Conservation (phyloP, 768 basidiomycete genomes). For the Podaxis rugospora region DNA sequence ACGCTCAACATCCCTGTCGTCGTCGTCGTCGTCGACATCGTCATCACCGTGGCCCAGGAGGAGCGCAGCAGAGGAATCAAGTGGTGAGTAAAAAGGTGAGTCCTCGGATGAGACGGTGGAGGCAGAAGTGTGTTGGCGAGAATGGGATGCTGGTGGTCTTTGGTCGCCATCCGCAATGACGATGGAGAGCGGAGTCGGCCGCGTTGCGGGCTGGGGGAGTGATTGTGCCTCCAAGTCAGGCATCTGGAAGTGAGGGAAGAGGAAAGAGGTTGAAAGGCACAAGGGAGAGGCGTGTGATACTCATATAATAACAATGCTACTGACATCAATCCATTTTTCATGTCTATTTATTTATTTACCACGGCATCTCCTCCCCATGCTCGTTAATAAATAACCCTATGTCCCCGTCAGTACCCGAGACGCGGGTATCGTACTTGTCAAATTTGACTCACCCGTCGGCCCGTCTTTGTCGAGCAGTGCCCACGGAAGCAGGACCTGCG, state of each 20-base stretch:
- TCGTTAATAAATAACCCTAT: constrained; percentile 29
- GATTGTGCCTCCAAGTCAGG: not conserved
- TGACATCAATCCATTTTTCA: not conserved
- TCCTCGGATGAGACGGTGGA: constrained; percentile 11
- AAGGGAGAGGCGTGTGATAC: not conserved
- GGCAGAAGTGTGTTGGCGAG: not conserved
- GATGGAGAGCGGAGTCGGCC: not conserved
- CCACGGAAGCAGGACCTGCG: constrained; percentile 33
- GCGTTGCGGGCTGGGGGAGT: not conserved
- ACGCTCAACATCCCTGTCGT: constrained; percentile 6
- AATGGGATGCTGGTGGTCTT: not conserved
- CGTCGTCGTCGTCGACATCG: constrained; percentile 33
- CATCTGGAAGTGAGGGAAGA: not conserved
- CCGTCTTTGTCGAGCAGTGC: constrained; percentile 34
- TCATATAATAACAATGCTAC: not conserved
- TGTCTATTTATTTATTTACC: constrained; percentile 22
- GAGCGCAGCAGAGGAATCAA: constrained; percentile 48
- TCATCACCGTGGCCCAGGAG: constrained; percentile 60
- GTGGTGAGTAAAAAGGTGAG: constrained; percentile 23
- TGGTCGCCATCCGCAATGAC: not conserved
- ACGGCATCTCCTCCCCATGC: constrained; percentile 29
- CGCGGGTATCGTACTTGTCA: not conserved
- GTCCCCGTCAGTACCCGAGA: not conserved
- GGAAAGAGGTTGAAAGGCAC: not conserved
- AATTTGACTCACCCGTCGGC: constrained; percentile 27